Evolutionary conservation across 192 early-diverging fungal genomes (phyloP), one percentile per base, ranked within the genome.

Genomic region (Chytriomyces confervae): DNA sequence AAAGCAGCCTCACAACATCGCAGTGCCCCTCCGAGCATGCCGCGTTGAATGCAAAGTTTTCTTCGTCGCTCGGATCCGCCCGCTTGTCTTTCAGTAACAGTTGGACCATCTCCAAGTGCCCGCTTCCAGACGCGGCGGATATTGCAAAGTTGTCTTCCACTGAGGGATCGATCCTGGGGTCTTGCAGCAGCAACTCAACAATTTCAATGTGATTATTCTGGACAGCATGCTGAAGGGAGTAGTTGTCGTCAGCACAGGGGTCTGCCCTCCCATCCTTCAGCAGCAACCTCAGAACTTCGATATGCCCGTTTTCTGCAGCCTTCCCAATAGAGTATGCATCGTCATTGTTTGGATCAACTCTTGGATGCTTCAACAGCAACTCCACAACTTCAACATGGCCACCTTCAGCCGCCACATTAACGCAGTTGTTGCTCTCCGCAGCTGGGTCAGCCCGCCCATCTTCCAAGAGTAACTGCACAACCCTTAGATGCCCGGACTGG

Each of bases 401-500:
- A 7, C 72, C 24, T 36, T 72, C 64, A 20, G 46, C 46, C 1
- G 66, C 66, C 43, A 71, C 46, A 29, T 51, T 36, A 24, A 69
- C 29, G 44, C 65, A 63, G 16, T 72, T 44, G 29, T 68, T 60
- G 23, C 68, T 66, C 53, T 29, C 10, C 7, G 44, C 69, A 0
- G 29, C 9, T 4, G 76, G 76, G 20, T 77, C 66, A 10, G 57
- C 66, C 45, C 69, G 66, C 53, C 10, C 27, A 43, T 60, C 64
- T 23, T 77, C 51, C 5, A 77, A 44, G 5, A 60, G 50, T 44
- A 10, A 6, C 24, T 69, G 61, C 13, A 77, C 76, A 48, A 60
- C 61, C 20, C 61, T 48, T 61, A 76, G 61, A 46, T 79, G 48
- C 11, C 77, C 77, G 62, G 46, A 67, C 48, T 43, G 50, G 43